These are phyloP conservation scores for Tetraselmis striata DNA, from an alignment of 139 green algal genomes.

Conservation along the genomic window DNA sequence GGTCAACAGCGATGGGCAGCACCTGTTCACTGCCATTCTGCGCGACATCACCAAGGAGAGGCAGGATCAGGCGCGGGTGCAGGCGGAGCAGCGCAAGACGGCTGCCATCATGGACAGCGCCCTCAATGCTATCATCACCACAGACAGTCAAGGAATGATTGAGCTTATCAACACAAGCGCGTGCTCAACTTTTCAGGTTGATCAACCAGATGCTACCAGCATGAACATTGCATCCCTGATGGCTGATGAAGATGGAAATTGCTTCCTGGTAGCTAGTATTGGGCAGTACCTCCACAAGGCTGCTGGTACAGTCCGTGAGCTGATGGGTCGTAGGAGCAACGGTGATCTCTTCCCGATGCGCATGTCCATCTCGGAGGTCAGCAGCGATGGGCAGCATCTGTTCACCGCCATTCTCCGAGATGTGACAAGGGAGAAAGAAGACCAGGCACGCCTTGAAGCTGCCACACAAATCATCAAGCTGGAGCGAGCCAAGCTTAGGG, in stretches of 20 bases:
- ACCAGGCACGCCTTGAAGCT: neutral
- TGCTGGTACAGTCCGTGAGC: neutral
- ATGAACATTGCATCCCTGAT: neutral
- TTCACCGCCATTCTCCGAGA: neutral
- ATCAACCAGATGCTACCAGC: neutral
- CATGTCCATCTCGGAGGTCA: neutral
- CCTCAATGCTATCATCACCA: neutral
- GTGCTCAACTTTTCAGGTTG: neutral
- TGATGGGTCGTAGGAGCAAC: neutral
- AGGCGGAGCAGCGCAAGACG: neutral
- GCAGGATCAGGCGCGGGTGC: neutral
- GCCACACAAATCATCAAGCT: neutral
- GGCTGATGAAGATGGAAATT: neutral
- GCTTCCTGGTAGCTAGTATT: neutral
- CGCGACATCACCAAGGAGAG: neutral
- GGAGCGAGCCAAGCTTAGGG: neutral
- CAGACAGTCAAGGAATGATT: neutral
- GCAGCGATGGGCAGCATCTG: neutral
- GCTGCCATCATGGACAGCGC: neutral
- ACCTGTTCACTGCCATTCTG: neutral
- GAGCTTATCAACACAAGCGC: neutral
- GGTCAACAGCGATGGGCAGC: neutral
- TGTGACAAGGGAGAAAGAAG: neutral
- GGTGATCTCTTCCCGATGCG: neutral
- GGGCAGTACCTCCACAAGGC: neutral